Percentiles rank a stretch among this genome's conserved stretches.
Evolutionary conservation across 306 rosid genomes (phyloP).

Genomic region (Cucumis melo): DNA sequence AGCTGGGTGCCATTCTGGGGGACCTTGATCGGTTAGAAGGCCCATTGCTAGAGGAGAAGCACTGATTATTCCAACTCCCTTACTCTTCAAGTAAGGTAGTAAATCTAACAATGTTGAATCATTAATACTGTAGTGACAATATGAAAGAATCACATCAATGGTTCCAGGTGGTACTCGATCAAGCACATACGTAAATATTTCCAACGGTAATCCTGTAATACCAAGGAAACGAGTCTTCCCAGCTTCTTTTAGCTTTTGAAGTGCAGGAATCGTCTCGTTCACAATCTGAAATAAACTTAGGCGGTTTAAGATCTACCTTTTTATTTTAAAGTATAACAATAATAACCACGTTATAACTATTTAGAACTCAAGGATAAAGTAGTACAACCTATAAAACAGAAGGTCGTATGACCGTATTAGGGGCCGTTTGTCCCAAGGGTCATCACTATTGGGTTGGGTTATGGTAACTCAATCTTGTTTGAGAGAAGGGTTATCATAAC

Average conservation of each 20-base stretch:
- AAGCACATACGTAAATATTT: conserved; percentile 58
- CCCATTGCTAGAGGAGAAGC: conserved; percentile 96
- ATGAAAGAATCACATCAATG: conserved; percentile 69
- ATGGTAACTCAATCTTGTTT: too few species aligned
- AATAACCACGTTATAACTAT: not conserved
- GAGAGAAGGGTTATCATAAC: too few species aligned
- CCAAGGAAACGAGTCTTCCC: conserved; percentile 84
- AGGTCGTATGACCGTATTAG: not conserved
- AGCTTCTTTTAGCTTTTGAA: conserved; percentile 58
- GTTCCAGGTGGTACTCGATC: conserved; percentile 72
- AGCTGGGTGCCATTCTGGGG: conserved; percentile 95
- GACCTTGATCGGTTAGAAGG: conserved; percentile 82
- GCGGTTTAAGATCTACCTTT: not conserved
- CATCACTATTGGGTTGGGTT: too few species aligned
- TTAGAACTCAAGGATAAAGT: not conserved
- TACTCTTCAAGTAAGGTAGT: conserved; percentile 69
- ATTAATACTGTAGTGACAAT: conserved; percentile 66
- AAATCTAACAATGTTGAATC: conserved; percentile 71
- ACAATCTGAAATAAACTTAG: conserved; percentile 32
- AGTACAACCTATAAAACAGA: not conserved
- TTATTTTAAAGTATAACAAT: not conserved
- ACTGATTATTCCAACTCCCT: conserved; percentile 69
- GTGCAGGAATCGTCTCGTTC: conserved; percentile 79
- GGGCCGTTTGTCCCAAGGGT: too few species aligned
- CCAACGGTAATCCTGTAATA: conserved; percentile 80